Evolutionary conservation across 192 early-diverging fungal species (phyloP), one percentile per base, ranked within the genome.

Genomic region (Haplosporangium gracile): DNA sequence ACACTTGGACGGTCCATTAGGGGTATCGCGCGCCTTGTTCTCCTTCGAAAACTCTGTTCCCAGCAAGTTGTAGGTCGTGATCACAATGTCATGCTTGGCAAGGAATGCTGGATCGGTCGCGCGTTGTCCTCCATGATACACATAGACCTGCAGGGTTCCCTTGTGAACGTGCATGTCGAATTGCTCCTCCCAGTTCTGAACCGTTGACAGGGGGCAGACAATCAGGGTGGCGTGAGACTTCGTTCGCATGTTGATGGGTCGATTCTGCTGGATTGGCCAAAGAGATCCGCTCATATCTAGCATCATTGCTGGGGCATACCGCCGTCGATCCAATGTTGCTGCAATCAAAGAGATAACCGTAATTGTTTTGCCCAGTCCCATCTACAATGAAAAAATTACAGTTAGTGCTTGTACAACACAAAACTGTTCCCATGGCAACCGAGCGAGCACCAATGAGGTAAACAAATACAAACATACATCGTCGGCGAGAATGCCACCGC

Each of bases 301-400:
- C 18, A 42, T 22, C 16, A 47, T 47, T 16, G 40, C 57, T 7
- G 69, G 60, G 7, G 76, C 77, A 42, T 81, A 77, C 76, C 55
- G 68, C 39, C 78, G 72, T 40, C 83, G 76, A 18, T 85, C 70
- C 15, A 85, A 70, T 63, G 91, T 92, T 36, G 88, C 77, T n/a
- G 89, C 89, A 20, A 93, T 90, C 32, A 93, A 77, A 38, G 89
- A 89, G 11, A 93, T 84, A 49, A 92, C 89, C 43, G 92, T 91
- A n/a, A 93, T 93, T 7, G 92, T 93, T 74, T 93, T 93, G 7
- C 92, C 92, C 2, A 93, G 72, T 8, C 91, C 92, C 92, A 93
- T 93, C 88, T 89, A 83, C 70, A 22, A 40, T 29, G 24, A 15
- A 32, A 4, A 16, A 65, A 11, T 65, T 32, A 65, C 1, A 32